These are phyloP conservation scores for Piromyces finnis DNA, from an alignment of 192 early-diverging fungal genomes.

Conservation along the genomic window DNA sequence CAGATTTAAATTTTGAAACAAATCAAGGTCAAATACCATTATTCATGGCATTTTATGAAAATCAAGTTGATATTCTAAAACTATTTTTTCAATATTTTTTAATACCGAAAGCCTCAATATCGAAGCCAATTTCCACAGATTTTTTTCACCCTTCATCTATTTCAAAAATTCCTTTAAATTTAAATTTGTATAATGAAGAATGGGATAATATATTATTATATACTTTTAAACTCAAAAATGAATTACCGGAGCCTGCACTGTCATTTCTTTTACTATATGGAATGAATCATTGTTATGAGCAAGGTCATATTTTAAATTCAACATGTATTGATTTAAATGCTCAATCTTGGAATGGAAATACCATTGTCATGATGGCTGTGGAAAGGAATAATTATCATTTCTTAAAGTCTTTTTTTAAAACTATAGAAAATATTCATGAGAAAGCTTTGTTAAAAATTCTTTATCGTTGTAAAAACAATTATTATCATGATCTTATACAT, in stretches of 20 bases:
- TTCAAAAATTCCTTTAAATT: neutral
- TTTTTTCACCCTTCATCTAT: too few species aligned
- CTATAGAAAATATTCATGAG: neutral
- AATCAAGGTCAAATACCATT: neutral
- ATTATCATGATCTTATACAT: neutral
- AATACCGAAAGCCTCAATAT: too few species aligned
- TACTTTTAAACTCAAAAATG: neutral
- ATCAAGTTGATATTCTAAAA: neutral
- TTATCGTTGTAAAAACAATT: neutral
- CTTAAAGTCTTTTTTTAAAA: neutral
- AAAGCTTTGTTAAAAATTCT: neutral
- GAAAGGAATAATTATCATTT: neutral
- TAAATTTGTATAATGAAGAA: neutral
- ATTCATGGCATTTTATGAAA: neutral
- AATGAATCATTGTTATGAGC: neutral
- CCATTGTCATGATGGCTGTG: neutral
- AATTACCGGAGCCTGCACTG: neutral
- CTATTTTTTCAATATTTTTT: neutral
- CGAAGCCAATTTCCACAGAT: neutral
- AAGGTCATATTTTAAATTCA: neutral
- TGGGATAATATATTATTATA: neutral
- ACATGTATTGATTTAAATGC: neutral
- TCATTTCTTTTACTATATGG: neutral
- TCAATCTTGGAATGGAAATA: neutral
- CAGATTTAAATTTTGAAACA: neutral